Evolutionary conservation across 768 basidiomycete species (phyloP), one percentile per base, ranked within the genome.

Genomic region (Suillus paluster): DNA sequence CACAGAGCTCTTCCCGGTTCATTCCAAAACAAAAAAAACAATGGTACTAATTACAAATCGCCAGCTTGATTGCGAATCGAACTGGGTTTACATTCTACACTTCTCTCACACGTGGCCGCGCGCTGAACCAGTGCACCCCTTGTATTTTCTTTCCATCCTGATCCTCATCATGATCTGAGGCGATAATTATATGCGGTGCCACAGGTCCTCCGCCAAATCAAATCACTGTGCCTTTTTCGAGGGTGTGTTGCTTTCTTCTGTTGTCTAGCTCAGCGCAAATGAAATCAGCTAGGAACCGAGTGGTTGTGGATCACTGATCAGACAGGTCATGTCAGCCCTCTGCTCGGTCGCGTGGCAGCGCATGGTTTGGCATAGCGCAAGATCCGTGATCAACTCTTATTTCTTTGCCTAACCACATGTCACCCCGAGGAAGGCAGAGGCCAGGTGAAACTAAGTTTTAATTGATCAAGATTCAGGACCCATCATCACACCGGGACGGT

Each of bases 91-190:
- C 21, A 38, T 17, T 38, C 15, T 11, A 27, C 25, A 33, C 5
- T 30, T 12, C 6, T 30, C 30, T 30, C 30, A 3, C 30, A n/a
- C 11, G 33, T n/a, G 5, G 19, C 49, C 38, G 17, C 1, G 17
- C 21, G 36, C 27, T 53, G 36, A 53, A 36, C 15, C 52, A 17
- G 54, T 39, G 38, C 17, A 11, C 23, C 11, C 53, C 54, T 39
- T 55, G 54, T 55, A 39, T 55, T 55, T 17, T 17, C n/a, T 39
- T 39, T 19, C 17, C 30, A 25, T 27, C 46, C 46, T 50, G 49
- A 5, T 17, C 27, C 21, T 11, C 30, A n/a, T n/a, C n/a, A n/a
- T n/a, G n/a, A 52, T 12, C n/a, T 30, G 34, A 55, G 36, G 54
- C 25, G 19, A 38, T 25, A 3, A 55, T 55, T 23, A 39, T 44